Evolutionary conservation across 768 basidiomycete species (phyloP), one percentile per base, ranked within the genome.

Genomic region (Strobilomyces echinocephalus): DNA sequence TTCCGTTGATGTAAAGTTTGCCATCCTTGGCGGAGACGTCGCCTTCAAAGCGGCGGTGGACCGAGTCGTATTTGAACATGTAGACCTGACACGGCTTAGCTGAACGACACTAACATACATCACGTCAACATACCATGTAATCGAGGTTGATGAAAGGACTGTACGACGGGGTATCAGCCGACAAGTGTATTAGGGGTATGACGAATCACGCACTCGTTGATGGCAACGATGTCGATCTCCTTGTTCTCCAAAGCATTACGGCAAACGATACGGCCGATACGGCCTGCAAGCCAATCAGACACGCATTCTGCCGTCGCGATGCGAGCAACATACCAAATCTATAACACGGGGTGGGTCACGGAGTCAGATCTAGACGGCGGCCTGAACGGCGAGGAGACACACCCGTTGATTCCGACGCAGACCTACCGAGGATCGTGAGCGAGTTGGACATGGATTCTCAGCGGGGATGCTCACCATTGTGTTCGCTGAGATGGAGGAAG

Each of bases 371-470:
- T 44, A 28, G 46, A 52, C 5, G 8, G 50, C 56, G 18, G 33
- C 35, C 28, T 4, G 21, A 24, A 50, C n/a, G 49, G 26, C 24
- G 50, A 58, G 18, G 52, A 49, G 35, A 61, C 82, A 62, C 76
- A 95, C 91, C 93, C 93, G 76, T 97, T 97, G 79, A 97, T 97
- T 64, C 94, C 94, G 72, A 94, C 92, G 76, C 91, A 88, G 76
- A 92, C 85, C 71, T 76, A 41, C 6, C 33, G 38, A 4, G 24
- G 1, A 16, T 28, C 2, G 11, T 68, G 1, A 68, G 43, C 26
- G 38, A 56, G 21, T n/a, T 6, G 1, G 34, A 36, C 3, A 1
- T 16, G 8, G 1, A 1, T 6, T 15, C n/a, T 33, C 9, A 8
- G 16, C 2, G 30, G 8, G 15, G 20, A 44, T 9, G 16, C 68